phyloP scores from a whole-genome alignment of 768 basidiomycete species.

The Strobilomyces dryophilus region DNA sequence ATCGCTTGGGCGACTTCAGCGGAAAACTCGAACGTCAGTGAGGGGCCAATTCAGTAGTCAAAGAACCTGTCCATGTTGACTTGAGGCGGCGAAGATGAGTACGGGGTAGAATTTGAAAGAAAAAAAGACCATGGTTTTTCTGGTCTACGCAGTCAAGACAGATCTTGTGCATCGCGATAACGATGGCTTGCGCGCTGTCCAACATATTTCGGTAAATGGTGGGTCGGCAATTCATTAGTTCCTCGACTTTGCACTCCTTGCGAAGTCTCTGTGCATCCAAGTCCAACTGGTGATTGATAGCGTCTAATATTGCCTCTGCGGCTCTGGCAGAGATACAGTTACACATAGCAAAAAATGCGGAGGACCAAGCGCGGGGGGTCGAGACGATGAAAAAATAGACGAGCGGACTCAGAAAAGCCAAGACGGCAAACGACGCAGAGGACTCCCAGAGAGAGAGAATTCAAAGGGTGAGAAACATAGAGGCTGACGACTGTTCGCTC shows the following conservation, averaged over 20 bases:
- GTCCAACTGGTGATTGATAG: slow-evolving; percentile 54
- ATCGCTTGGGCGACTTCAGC: slow-evolving; percentile 44
- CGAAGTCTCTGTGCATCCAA: slow-evolving; percentile 82
- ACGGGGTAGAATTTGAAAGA: no score
- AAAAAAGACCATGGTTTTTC: slow-evolving; percentile 46
- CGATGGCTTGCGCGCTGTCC: slow-evolving; percentile 23
- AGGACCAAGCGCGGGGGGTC: background rate
- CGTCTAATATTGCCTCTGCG: slow-evolving; percentile 42
- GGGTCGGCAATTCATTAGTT: slow-evolving; percentile 71
- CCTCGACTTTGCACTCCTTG: slow-evolving; percentile 85
- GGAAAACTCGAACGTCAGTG: slow-evolving; percentile 45
- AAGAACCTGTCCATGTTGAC: slow-evolving; percentile 20
- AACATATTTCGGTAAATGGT: slow-evolving; percentile 84
- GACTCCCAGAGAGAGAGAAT: no score
- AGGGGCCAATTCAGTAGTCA: background rate
- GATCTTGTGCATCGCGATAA: no score
- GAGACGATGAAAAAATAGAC: background rate
- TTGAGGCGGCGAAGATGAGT: slow-evolving; percentile 22
- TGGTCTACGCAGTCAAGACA: slow-evolving; percentile 41
- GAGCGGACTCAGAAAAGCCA: background rate
- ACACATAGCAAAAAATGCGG: slow-evolving; percentile 46
- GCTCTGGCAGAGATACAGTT: slow-evolving; percentile 58
- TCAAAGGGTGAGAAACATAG: background rate
- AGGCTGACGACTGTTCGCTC: no score
- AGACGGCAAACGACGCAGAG: background rate